Base-by-base conservation (phyloP, 176 grass and related monocot genomes). In the Oryza rufipogon region DNA sequence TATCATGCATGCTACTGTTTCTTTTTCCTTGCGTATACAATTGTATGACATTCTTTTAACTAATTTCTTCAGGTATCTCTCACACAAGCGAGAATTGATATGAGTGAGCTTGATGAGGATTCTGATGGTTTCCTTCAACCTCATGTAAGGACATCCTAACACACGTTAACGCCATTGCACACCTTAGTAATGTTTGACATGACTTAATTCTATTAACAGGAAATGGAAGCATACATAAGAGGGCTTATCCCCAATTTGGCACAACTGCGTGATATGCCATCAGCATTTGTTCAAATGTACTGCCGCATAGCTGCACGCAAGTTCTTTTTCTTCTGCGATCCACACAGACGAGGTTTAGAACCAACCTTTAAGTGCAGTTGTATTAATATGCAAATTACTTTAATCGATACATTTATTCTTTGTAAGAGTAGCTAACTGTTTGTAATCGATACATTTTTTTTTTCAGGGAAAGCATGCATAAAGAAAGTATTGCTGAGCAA, bases 291-390 rank as follows among this genome's bases (percentile, higher is more conserved):
- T 85, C 93, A 96, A 83, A 99, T 99, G 96, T 99, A 99, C 64
- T 99, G 96, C 85, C 91, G 96, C 9, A 99, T 99, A 90, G 96
- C 96, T 94, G 96, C 96, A 78, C 93, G 87, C 36, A 99, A 99
- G 64, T 99, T 99, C 84, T 99, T 96, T 92, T 99, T 99, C 96
- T 99, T 99, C 81, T 99, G 96, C 77, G 96, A 99, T 86, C 96
- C 86, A 68, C 91, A 99, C 63, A 94, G 93, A 79, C 91, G 96
- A 79, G 96, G 96, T 99, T 74, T 33, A 49, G 5, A 69, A 42
- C 41, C 72, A 2, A 6, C 34, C 52, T 88, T 85, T 44, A 36
- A 58, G 52, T 66, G 6, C 0, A 38, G n/a, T 19, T 4, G 26
- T 54, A 73, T 80, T 25, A 67, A 7, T 26, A 14, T 76, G 48